These are phyloP conservation scores for Citrullus amarus DNA, from an alignment of 306 rosid genomes.

Conservation along the genomic window DNA sequence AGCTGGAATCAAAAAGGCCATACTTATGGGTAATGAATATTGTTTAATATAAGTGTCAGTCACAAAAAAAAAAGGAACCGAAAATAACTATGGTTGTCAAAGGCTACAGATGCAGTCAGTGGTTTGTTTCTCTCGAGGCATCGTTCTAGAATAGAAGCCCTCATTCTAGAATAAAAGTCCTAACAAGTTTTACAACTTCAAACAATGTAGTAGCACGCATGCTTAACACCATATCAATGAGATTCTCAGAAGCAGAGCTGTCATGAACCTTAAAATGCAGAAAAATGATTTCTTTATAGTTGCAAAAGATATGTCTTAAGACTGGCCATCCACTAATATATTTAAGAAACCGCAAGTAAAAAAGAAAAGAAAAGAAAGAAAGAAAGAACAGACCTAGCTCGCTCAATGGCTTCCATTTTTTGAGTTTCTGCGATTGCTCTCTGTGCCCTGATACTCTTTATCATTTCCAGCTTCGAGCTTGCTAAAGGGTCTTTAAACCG, in stretches of 20 bases:
- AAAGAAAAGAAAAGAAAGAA: not conserved
- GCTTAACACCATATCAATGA: not conserved
- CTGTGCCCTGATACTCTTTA: slow-evolving; percentile 73
- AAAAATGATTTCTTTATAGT: not conserved
- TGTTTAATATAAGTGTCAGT: not conserved
- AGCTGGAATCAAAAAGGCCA: not conserved
- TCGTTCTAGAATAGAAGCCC: not conserved
- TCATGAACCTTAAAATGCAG: not conserved
- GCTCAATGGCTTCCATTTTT: slow-evolving; percentile 58
- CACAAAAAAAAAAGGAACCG: not conserved
- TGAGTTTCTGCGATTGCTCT: slow-evolving; percentile 54
- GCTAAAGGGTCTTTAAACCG: slow-evolving; percentile 76
- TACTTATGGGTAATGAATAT: not conserved
- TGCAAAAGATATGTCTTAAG: not conserved
- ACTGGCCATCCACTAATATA: not conserved
- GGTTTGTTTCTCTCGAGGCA: not conserved
- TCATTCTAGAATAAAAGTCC: not conserved
- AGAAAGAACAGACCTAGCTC: slow-evolving; percentile 52
- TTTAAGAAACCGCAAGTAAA: not conserved
- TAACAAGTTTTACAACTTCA: not conserved
- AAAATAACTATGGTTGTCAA: not conserved
- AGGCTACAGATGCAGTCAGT: not conserved
- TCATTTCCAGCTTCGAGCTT: slow-evolving; percentile 83
- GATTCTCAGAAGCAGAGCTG: not conserved
- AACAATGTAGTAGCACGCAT: not conserved